phyloP scores from a whole-genome alignment of 371 early-diverging fungal genomes.

The Batkoa obscura region DNA sequence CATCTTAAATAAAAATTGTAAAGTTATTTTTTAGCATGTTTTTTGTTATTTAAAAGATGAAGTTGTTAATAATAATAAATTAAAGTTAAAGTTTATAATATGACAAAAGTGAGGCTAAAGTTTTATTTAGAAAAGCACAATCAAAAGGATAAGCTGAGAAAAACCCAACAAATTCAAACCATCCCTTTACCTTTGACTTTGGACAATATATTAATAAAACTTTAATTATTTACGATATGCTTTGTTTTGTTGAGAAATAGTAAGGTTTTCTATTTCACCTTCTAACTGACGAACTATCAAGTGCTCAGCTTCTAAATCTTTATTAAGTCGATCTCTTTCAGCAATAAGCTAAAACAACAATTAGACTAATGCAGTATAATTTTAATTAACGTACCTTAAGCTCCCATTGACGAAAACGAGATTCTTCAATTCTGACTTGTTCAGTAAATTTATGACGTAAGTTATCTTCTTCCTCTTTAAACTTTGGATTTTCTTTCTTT shows the following conservation, averaged over 20 bases:
- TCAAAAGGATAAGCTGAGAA: too few relatives aligned
- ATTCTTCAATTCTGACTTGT: constrained; percentile 85
- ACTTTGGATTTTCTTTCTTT: constrained; percentile 55
- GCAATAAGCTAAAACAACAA: constrained; percentile 46
- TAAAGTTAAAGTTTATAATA: too few relatives aligned
- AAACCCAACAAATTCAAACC: too few relatives aligned
- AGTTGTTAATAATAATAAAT: too few relatives aligned
- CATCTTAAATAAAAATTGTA: too few relatives aligned
- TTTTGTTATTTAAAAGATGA: too few relatives aligned
- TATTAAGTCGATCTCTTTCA: constrained; percentile 87
- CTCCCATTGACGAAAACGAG: constrained; percentile 92
- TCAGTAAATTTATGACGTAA: constrained; percentile 85
- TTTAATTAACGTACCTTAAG: constrained; percentile 38
- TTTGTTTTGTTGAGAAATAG: not conserved
- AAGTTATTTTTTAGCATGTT: too few relatives aligned
- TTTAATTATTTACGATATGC: not conserved
- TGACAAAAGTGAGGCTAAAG: too few relatives aligned
- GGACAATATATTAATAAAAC: too few relatives aligned
- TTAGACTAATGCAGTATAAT: not conserved
- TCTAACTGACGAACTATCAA: constrained; percentile 70
- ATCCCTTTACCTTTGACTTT: too few relatives aligned
- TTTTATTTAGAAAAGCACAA: too few relatives aligned
- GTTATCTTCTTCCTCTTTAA: constrained; percentile 86
- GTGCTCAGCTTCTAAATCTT: constrained; percentile 86
- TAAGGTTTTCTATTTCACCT: constrained; percentile 41